Conservation (phyloP, 208 protist genomes). For the Trypanosoma platydactyli region DNA sequence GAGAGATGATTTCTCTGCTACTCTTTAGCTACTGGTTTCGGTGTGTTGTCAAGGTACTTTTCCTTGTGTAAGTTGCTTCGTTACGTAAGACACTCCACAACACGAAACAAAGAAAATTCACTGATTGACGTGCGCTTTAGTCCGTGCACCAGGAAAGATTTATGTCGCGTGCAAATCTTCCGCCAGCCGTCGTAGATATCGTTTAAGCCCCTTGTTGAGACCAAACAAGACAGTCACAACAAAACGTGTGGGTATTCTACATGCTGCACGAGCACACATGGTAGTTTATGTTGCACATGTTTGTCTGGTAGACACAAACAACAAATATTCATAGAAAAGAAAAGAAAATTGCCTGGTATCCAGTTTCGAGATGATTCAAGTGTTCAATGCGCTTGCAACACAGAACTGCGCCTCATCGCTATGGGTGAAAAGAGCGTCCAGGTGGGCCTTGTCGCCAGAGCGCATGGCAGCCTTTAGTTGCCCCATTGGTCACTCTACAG, state of each 20-base stretch:
- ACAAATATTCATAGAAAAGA: slow-evolving; percentile 91
- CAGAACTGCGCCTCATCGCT: slow-evolving; percentile 65
- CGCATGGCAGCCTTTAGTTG: slow-evolving; percentile 86
- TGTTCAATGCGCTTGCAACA: slow-evolving; percentile 76
- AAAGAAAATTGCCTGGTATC: slow-evolving; percentile 89
- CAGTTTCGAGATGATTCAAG: slow-evolving; percentile 85
- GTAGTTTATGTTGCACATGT: slow-evolving; percentile 70
- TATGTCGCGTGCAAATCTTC: slow-evolving; percentile 79
- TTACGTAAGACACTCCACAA: too few relatives aligned
- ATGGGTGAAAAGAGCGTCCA: slow-evolving; percentile 65
- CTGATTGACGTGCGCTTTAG: slow-evolving; percentile 70
- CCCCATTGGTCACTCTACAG: slow-evolving; percentile 94
- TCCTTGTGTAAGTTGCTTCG: too few relatives aligned
- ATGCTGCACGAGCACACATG: slow-evolving; percentile 58
- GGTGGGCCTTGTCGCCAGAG: slow-evolving; percentile 60
- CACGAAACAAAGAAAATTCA: slow-evolving; percentile 81
- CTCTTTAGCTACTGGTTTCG: too few relatives aligned
- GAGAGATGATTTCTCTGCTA: too few relatives aligned
- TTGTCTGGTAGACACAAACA: slow-evolving; percentile 97
- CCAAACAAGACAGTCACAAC: slow-evolving; percentile 86
- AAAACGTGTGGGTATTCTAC: slow-evolving; percentile 78
- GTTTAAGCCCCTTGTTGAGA: slow-evolving; percentile 69
- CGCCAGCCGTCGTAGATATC: slow-evolving; percentile 56
- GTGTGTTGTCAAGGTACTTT: too few relatives aligned
- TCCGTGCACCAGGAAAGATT: slow-evolving; percentile 71